phyloP scores from a whole-genome alignment of 441 rosid genomes.

The Mallotus repandus region DNA sequence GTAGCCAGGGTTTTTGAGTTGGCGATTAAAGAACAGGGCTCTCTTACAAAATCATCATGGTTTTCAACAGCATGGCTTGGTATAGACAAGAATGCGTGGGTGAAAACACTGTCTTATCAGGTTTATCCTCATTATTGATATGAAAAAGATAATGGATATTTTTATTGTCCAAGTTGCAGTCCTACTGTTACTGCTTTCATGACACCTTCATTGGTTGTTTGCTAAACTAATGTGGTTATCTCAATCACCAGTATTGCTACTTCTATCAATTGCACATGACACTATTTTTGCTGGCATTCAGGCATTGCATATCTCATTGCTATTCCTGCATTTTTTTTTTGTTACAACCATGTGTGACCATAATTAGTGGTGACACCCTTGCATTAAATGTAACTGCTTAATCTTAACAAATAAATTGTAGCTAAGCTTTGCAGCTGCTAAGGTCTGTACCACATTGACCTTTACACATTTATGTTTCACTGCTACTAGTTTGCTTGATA shows the following conservation, averaged over 20 bases:
- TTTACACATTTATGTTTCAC: background rate
- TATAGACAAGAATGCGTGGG: constrained; percentile 79
- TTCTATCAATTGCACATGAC: background rate
- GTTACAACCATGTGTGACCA: background rate
- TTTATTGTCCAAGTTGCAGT: background rate
- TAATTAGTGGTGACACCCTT: background rate
- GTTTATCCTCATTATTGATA: constrained; percentile 36
- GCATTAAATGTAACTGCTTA: background rate
- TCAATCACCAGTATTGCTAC: background rate
- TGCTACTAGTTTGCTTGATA: too few relatives aligned
- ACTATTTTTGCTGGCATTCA: background rate
- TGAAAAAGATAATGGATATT: constrained; percentile 10
- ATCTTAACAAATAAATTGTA: background rate
- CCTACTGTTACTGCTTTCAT: background rate
- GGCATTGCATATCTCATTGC: background rate
- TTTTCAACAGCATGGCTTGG: constrained; percentile 92
- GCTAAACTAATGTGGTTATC: background rate
- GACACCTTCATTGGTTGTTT: background rate
- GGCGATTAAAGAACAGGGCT: constrained; percentile 64
- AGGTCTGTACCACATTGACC: background rate
- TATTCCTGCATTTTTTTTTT: background rate
- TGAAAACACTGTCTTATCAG: constrained; percentile 94
- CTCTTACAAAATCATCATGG: constrained; percentile 66
- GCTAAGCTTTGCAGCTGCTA: background rate
- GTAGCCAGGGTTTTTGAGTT: constrained; percentile 90